Percentiles rank a stretch among this genome's conserved stretches.
These are phyloP conservation scores for Colletotrichum higginsianum DNA, from an alignment of 2,329 filamentous ascomycete species.

Conservation along the genomic window DNA sequence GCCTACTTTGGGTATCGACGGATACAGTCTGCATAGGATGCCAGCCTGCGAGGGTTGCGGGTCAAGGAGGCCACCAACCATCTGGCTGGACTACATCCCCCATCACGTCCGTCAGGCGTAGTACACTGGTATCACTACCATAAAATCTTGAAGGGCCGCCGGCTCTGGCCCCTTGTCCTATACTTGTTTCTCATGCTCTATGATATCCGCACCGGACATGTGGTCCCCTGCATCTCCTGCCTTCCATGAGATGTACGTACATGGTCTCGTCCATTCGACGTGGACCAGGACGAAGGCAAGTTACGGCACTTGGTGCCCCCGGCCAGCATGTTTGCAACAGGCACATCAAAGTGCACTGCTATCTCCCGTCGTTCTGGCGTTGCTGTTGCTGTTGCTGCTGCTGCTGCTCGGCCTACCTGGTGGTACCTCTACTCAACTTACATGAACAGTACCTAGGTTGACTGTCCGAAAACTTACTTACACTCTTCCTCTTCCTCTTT, in stretches of 20 bases:
- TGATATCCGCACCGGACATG: neutral
- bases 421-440: neutral
- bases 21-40: neutral
- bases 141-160: neutral
- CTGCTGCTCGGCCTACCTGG: neutral
- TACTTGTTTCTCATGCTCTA: conserved; percentile 12
- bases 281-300: conserved; percentile 1
- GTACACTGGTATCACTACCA: neutral
- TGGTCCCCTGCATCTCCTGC: conserved; percentile 8
- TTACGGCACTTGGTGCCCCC: conserved; percentile 13
- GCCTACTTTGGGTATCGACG: neutral
- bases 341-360: no score
- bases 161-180: neutral
- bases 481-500: conserved; percentile 5
- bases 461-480: conserved; percentile 6
- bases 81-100: conserved; percentile 1
- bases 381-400: neutral
- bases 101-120: neutral
- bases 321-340: neutral
- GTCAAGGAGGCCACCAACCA: conserved; percentile 7
- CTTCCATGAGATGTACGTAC: conserved; percentile 34
- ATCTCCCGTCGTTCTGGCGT: conserved; percentile 17
- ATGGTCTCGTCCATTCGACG: neutral
- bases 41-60: neutral
- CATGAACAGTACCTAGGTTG: conserved; percentile 1